phyloP scores from a whole-genome alignment of 768 basidiomycete species.

The Daedalea quercina region DNA sequence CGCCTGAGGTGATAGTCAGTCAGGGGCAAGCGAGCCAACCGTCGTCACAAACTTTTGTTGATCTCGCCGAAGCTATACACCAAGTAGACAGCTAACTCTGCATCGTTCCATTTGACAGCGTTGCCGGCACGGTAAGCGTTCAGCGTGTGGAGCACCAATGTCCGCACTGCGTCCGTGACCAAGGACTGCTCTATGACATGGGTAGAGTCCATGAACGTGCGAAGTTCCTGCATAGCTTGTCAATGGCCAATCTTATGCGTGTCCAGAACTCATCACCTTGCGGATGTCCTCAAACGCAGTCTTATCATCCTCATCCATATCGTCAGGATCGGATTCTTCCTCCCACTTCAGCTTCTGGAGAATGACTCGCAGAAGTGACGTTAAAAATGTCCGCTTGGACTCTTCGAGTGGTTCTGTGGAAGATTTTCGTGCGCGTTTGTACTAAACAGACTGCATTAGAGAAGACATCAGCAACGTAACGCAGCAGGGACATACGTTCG shows the following conservation, averaged over 20 bases:
- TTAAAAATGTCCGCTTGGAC: constrained; percentile 68
- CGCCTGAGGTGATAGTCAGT: constrained; percentile 35
- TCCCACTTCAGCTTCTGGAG: constrained; percentile 91
- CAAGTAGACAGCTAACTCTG: constrained; percentile 89
- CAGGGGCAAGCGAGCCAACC: neutral
- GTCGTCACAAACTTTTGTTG: constrained; percentile 61
- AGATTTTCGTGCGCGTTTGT: constrained; percentile 67
- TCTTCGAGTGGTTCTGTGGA: constrained; percentile 58
- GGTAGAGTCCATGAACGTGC: constrained; percentile 82
- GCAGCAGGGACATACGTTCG: constrained; percentile 47
- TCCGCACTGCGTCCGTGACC: constrained; percentile 70
- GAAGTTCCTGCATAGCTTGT: constrained; percentile 56
- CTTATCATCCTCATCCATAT: constrained; percentile 84
- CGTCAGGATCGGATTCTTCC: constrained; percentile 67
- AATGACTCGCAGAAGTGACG: constrained; percentile 69
- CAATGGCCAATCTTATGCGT: neutral
- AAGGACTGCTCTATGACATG: constrained; percentile 81
- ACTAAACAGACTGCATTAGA: constrained; percentile 39
- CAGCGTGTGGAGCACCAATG: constrained; percentile 69
- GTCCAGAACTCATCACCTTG: constrained; percentile 44
- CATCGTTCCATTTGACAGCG: constrained; percentile 81
- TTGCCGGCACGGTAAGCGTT: constrained; percentile 59
- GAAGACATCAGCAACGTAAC: neutral
- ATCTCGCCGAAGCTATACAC: constrained; percentile 94
- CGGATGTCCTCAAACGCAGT: constrained; percentile 80